Percentiles rank a stretch among this genome's conserved stretches.
These are phyloP conservation scores for Coniochaeta sp. DNA, from an alignment of 2,329 filamentous ascomycete genomes.

Conservation along the genomic window DNA sequence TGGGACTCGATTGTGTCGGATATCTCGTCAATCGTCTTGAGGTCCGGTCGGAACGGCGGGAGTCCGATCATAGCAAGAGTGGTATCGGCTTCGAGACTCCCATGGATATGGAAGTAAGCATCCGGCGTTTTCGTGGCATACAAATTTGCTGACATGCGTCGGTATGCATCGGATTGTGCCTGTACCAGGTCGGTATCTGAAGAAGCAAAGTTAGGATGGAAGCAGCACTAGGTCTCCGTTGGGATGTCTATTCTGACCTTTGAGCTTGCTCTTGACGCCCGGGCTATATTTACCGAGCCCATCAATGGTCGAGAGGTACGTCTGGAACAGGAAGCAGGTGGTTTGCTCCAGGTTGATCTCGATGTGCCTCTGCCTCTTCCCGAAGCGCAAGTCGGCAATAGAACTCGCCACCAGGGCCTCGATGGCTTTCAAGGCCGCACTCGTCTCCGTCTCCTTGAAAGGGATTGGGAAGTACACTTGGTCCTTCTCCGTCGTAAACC, in stretches of 20 bases:
- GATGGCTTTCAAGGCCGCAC: conserved; percentile 46
- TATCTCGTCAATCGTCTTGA: conserved; percentile 46
- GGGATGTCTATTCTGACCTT: conserved; percentile 12
- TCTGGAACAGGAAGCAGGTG: conserved; percentile 52
- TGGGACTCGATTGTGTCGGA: conserved; percentile 50
- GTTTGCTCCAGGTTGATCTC: conserved; percentile 44
- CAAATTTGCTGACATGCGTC: conserved; percentile 65
- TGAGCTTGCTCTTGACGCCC: conserved; percentile 34
- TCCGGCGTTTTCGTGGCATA: conserved; percentile 58
- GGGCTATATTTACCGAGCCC: conserved; percentile 41
- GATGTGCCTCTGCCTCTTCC: conserved; percentile 30
- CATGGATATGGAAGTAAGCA: conserved; percentile 69
- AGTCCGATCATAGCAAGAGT: conserved; percentile 66
- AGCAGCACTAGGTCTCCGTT: not conserved
- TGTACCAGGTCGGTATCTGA: conserved; percentile 64
- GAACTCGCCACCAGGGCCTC: conserved; percentile 51
- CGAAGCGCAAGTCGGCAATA: conserved; percentile 48
- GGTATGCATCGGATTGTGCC: conserved; percentile 65
- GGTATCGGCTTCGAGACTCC: conserved; percentile 63
- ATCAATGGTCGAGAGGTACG: conserved; percentile 49
- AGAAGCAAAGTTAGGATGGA: not conserved
- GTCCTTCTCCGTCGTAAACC: conserved; percentile 22
- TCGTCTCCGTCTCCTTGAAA: conserved; percentile 31
- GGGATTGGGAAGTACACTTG: conserved; percentile 30
- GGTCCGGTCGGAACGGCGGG: conserved; percentile 50